Conservation (phyloP, 2,329 filamentous ascomycete genomes). For the Claviceps paspali region DNA sequence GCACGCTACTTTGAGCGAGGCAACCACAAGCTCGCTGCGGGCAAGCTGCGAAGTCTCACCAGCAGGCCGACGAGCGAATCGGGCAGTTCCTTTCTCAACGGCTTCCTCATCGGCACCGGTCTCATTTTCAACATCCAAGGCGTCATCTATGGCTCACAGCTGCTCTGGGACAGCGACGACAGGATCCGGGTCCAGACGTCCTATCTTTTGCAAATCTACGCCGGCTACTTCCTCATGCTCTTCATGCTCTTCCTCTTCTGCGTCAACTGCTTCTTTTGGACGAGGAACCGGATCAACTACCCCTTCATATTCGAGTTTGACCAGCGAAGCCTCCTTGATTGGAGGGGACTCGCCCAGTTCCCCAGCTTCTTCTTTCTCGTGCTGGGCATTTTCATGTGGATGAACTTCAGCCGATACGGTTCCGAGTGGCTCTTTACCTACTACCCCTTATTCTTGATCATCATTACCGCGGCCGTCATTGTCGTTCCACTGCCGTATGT, state of each 20-base stretch:
- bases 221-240: constrained; percentile 74
- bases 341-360: constrained; percentile 75
- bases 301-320: constrained; percentile 96
- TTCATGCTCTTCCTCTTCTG: constrained; percentile 74
- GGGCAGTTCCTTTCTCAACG: constrained; percentile 42
- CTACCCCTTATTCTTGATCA: constrained; percentile 71
- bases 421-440: constrained; percentile 59
- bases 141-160: constrained; percentile 40
- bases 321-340: constrained; percentile 70
- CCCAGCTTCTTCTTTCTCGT: constrained; percentile 71
- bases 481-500: constrained; percentile 62
- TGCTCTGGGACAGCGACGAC: constrained; percentile 35
- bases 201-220: constrained; percentile 80
- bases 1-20: constrained; percentile 87
- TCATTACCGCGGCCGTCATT: constrained; percentile 49
- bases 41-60: constrained; percentile 65
- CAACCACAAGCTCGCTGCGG: constrained; percentile 79
- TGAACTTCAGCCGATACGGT: constrained; percentile 67
- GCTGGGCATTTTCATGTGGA: constrained; percentile 68
- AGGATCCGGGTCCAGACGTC: constrained; percentile 37
- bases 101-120: constrained; percentile 53
- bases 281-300: constrained; percentile 79
- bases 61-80: constrained; percentile 42
- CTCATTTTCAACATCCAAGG: constrained; percentile 52
- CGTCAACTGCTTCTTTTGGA: constrained; percentile 72